These are phyloP conservation scores for Alternaria arborescens DNA, from an alignment of 2,329 filamentous ascomycete genomes.

Conservation along the genomic window DNA sequence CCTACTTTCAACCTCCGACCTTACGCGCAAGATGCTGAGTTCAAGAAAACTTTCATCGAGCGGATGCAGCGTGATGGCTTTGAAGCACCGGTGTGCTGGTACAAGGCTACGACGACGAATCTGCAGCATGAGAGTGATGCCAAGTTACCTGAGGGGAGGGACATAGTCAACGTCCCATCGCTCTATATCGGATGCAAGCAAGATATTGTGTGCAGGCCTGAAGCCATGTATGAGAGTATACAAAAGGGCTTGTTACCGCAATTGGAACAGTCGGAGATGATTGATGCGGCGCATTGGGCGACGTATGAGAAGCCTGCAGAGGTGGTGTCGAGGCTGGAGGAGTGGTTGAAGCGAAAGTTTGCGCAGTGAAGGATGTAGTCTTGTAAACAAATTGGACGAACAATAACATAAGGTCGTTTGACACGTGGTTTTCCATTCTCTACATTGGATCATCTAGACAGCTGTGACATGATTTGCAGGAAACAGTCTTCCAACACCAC, in stretches of 20 bases:
- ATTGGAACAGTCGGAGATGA: conserved; percentile 39
- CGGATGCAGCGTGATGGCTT: conserved; percentile 47
- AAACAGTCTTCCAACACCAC: conserved; percentile 80
- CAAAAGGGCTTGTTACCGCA: conserved; percentile 41
- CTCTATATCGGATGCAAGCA: conserved; percentile 47
- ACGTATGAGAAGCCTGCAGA: conserved; percentile 49
- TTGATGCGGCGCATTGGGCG: conserved; percentile 51
- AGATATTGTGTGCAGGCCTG: conserved; percentile 48
- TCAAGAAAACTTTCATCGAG: conserved; percentile 48
- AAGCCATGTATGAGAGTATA: conserved; percentile 39
- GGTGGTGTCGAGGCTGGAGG: conserved; percentile 26
- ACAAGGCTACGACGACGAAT: conserved; percentile 38
- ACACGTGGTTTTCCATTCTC: not conserved
- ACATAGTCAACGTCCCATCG: conserved; percentile 48
- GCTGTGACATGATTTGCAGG: conserved; percentile 73
- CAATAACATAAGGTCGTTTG: not conserved
- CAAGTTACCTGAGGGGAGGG: conserved; percentile 27
- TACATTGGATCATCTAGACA: conserved; percentile 2
- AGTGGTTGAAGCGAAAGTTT: conserved; percentile 30
- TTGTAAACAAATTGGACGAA: too few relatives aligned
- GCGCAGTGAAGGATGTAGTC: not conserved
- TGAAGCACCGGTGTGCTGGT: conserved; percentile 51
- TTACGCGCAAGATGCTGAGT: conserved; percentile 45
- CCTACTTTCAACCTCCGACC: conserved; percentile 28
- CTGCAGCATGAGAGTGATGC: conserved; percentile 40